phyloP scores from a whole-genome alignment of 768 basidiomycete species.

The Phylloporus arenicola region DNA sequence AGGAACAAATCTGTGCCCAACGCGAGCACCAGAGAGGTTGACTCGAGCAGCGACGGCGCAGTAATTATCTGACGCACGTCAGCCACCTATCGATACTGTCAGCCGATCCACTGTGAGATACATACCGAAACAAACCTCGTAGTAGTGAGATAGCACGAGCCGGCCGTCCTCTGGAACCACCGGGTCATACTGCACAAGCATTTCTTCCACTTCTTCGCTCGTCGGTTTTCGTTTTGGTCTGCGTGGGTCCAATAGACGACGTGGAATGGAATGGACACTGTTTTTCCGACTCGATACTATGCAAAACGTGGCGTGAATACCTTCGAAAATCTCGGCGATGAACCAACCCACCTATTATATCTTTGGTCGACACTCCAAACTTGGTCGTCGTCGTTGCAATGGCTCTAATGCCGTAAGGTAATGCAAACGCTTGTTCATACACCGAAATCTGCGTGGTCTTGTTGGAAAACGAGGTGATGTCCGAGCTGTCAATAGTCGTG shows the following conservation, averaged over 20 bases:
- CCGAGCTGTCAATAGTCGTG: constrained; percentile 36
- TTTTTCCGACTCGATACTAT: constrained; percentile 72
- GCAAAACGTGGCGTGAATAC: neutral
- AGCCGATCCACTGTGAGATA: neutral
- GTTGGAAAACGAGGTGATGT: constrained; percentile 50
- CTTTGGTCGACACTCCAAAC: constrained; percentile 82
- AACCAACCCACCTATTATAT: constrained; percentile 65
- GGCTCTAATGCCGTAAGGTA: constrained; percentile 64
- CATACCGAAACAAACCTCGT: constrained; percentile 39
- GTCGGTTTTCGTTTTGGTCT: constrained; percentile 75
- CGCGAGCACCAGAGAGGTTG: constrained; percentile 82
- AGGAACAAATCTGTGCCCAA: constrained; percentile 89
- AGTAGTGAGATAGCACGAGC: constrained; percentile 50
- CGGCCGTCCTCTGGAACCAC: constrained; percentile 65
- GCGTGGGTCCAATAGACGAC: constrained; percentile 75
- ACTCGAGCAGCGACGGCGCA: constrained; percentile 82
- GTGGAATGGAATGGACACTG: constrained; percentile 70
- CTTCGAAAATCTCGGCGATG: neutral
- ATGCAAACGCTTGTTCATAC: constrained; percentile 64
- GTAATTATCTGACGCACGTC: constrained; percentile 67
- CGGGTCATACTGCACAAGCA: constrained; percentile 80
- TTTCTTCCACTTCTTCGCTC: constrained; percentile 75
- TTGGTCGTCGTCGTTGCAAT: constrained; percentile 76
- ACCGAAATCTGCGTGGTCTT: constrained; percentile 49
- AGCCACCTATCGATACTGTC: constrained; percentile 45